These are phyloP conservation scores for Cystofilobasidium capitatum DNA, from an alignment of 768 basidiomycete genomes.

Conservation along the genomic window DNA sequence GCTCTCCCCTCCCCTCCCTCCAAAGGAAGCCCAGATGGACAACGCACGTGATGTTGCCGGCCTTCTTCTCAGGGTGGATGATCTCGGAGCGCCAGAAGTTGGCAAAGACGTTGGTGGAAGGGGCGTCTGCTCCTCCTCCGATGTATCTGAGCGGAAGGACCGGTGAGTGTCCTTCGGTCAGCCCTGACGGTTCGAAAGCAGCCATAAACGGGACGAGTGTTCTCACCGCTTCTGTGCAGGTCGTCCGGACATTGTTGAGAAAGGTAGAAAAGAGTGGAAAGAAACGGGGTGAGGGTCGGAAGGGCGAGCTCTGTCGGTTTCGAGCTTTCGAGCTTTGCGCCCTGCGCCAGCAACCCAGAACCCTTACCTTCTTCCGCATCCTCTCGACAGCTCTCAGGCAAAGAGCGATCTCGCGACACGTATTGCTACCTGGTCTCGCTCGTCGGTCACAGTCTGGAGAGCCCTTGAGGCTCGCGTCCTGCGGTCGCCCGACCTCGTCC, in stretches of 20 bases:
- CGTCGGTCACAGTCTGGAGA: too few relatives aligned
- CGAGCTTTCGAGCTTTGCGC: not conserved
- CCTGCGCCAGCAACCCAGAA: too few relatives aligned
- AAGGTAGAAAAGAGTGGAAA: not conserved
- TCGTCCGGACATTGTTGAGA: slow-evolving; percentile 17
- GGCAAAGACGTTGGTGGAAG: slow-evolving; percentile 11
- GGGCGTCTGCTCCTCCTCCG: slow-evolving; percentile 17
- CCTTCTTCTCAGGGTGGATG: slow-evolving; percentile 21
- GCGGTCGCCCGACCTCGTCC: too few relatives aligned
- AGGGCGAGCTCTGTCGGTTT: not conserved
- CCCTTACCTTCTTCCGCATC: too few relatives aligned
- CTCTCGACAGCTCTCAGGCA: too few relatives aligned
- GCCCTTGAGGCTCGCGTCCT: too few relatives aligned
- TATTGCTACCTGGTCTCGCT: too few relatives aligned
- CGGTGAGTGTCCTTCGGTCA: slow-evolving; percentile 1
- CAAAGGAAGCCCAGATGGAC: too few relatives aligned
- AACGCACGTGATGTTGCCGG: slow-evolving; percentile 24
- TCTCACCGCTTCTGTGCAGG: slow-evolving; percentile 14
- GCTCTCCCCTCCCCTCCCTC: not conserved
- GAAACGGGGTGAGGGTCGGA: not conserved
- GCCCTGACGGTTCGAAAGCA: not conserved
- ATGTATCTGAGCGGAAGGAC: slow-evolving; percentile 13
- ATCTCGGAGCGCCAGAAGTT: slow-evolving; percentile 24
- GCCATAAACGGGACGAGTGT: not conserved
- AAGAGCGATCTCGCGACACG: too few relatives aligned